Percentiles rank a stretch among this genome's conserved stretches.
Conservation (phyloP, 2,329 filamentous ascomycete species). For the Bipolaris victoriae region DNA sequence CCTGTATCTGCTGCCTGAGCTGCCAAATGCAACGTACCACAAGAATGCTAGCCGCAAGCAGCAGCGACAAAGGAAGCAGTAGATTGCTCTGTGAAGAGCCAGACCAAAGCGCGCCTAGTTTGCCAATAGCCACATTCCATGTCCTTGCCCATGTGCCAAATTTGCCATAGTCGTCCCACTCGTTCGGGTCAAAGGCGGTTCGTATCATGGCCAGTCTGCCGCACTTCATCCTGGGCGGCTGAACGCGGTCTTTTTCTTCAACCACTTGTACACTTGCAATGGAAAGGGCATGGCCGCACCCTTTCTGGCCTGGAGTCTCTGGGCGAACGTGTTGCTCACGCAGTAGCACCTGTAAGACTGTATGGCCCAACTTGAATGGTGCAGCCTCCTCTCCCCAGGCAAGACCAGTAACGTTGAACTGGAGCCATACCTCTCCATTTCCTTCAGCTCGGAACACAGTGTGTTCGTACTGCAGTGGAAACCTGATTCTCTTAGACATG, state of each 20-base stretch:
- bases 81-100: slow-evolving; percentile 19
- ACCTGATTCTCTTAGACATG: slow-evolving; percentile 19
- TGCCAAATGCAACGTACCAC: slow-evolving; percentile 20
- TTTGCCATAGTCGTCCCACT: slow-evolving; percentile 42
- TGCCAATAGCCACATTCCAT: slow-evolving; percentile 21
- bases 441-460: slow-evolving; percentile 25
- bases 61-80: slow-evolving; percentile 22
- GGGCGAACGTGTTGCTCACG: slow-evolving; percentile 9
- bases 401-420: slow-evolving; percentile 38
- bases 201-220: slow-evolving; percentile 34
- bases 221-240: slow-evolving; percentile 38
- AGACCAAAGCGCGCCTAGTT: slow-evolving; percentile 14
- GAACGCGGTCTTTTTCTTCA: slow-evolving; percentile 21
- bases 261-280: slow-evolving; percentile 38
- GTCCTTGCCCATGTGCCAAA: slow-evolving; percentile 31
- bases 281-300: slow-evolving; percentile 3
- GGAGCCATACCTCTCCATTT: slow-evolving; percentile 26
- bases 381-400: slow-evolving; percentile 6
- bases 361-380: slow-evolving; percentile 25
- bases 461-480: slow-evolving; percentile 37
- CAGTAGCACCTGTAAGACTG: slow-evolving; percentile 35
- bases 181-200: slow-evolving; percentile 32
- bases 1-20: slow-evolving; percentile 17
- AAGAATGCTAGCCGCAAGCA: slow-evolving; percentile 20
- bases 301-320: neutral